Conservation (phyloP, 805 yeast genomes). For the Candida xiaguanensis region DNA sequence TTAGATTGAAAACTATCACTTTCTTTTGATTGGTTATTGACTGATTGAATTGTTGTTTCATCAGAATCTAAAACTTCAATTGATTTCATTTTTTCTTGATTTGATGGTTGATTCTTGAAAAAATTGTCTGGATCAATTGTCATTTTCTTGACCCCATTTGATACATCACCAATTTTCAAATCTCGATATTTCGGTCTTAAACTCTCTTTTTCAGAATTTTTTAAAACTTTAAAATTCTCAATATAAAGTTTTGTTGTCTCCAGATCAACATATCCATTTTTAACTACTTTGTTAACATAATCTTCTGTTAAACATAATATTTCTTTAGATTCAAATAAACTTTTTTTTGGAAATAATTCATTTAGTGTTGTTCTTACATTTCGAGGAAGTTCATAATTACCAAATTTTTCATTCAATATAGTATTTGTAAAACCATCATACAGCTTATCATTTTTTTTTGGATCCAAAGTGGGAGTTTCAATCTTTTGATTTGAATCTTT, state of each 20-base stretch:
- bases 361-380: neutral
- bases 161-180: slow-evolving; percentile 2
- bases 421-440: neutral
- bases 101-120: neutral
- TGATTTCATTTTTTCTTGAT: no score
- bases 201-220: neutral
- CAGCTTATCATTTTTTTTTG: neutral
- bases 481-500: neutral
- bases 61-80: no score
- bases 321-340: neutral
- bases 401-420: neutral
- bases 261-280: neutral
- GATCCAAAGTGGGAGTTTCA: neutral
- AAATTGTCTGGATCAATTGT: neutral
- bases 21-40: no score
- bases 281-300: neutral
- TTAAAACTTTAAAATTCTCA: neutral
- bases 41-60: no score
- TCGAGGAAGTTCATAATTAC: neutral
- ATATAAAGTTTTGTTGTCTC: neutral
- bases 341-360: neutral
- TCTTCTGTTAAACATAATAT: neutral
- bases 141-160: neutral
- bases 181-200: slow-evolving; percentile 1
- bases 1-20: no score